These are phyloP conservation scores for Colletotrichum cereale DNA, from an alignment of 2,329 filamentous ascomycete species.

Conservation along the genomic window DNA sequence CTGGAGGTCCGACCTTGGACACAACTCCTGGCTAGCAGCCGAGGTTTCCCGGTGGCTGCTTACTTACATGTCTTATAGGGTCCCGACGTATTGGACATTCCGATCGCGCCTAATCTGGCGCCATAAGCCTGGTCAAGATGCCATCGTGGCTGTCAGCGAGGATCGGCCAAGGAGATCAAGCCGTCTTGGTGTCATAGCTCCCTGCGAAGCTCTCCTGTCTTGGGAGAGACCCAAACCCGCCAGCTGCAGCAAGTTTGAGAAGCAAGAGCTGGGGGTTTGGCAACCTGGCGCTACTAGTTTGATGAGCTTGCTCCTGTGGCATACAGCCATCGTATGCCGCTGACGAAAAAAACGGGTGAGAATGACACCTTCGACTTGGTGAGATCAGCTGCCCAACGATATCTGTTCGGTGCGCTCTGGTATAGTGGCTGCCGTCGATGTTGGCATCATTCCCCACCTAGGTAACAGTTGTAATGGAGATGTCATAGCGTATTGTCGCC, in stretches of 20 bases:
- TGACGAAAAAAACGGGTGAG: not conserved
- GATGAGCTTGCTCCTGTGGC: not conserved
- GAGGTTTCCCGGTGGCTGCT: not conserved
- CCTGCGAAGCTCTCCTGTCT: not conserved
- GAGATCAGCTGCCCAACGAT: not conserved
- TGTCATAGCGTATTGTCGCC: slow-evolving; percentile 1
- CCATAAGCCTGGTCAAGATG: not conserved
- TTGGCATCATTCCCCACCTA: not conserved
- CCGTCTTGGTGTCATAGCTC: not conserved
- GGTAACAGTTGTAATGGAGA: not conserved
- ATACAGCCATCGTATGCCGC: not conserved
- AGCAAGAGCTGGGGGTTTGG: not conserved
- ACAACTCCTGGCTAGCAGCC: not conserved
- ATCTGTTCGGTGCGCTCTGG: not conserved
- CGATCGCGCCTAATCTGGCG: not conserved
- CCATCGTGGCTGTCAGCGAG: not conserved
- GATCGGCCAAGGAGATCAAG: not conserved
- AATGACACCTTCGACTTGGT: not conserved
- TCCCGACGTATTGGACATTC: not conserved
- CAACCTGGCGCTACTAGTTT: not conserved
- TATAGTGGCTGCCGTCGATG: not conserved
- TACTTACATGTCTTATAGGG: not conserved
- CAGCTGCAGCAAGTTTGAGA: not conserved
- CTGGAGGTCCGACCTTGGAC: not conserved
- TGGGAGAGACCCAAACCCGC: not conserved